Evolutionary conservation across 1,284 basidiomycete species (phyloP).

Genomic region (Leucoagaricus sp.): DNA sequence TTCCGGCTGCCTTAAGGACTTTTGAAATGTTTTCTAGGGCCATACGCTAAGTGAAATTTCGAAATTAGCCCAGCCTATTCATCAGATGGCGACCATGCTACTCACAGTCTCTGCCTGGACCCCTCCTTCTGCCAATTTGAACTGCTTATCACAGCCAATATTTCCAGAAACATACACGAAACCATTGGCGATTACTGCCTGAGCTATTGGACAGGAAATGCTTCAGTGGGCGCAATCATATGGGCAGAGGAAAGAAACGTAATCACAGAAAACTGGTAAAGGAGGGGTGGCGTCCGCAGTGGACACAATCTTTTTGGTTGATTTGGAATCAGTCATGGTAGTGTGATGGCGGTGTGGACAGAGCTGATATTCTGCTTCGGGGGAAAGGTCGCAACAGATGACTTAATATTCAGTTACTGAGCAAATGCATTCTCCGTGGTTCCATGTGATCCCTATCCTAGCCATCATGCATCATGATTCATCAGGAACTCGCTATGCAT

Average conservation of each 20-base stretch:
- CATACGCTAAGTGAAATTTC: slow-evolving; percentile 38
- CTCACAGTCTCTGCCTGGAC: slow-evolving; percentile 54
- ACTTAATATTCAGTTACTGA: not conserved
- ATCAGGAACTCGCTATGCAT: no score
- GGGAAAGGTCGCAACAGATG: not conserved
- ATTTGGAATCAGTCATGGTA: not conserved
- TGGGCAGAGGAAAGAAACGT: not conserved
- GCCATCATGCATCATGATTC: no score
- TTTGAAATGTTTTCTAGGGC: slow-evolving; percentile 60
- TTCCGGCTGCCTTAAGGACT: slow-evolving; percentile 62
- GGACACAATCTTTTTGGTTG: slow-evolving; percentile 31
- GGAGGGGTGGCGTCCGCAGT: slow-evolving; percentile 46
- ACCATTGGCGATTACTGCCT: slow-evolving; percentile 53
- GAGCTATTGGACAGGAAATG: slow-evolving; percentile 21
- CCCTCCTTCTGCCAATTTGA: slow-evolving; percentile 52
- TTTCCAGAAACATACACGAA: slow-evolving; percentile 60
- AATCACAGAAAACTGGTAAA: slow-evolving; percentile 52
- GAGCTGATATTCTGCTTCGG: not conserved
- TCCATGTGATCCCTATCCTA: not conserved
- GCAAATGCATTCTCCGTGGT: not conserved
- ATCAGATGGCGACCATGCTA: not conserved
- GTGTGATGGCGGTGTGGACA: not conserved
- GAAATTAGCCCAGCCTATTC: not conserved
- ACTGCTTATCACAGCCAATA: slow-evolving; percentile 52
- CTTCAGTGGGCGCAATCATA: slow-evolving; percentile 7